Evolutionary conservation across 805 yeast genomes (phyloP), one percentile per base, ranked within the genome.

Genomic region (Candida stauntonica): DNA sequence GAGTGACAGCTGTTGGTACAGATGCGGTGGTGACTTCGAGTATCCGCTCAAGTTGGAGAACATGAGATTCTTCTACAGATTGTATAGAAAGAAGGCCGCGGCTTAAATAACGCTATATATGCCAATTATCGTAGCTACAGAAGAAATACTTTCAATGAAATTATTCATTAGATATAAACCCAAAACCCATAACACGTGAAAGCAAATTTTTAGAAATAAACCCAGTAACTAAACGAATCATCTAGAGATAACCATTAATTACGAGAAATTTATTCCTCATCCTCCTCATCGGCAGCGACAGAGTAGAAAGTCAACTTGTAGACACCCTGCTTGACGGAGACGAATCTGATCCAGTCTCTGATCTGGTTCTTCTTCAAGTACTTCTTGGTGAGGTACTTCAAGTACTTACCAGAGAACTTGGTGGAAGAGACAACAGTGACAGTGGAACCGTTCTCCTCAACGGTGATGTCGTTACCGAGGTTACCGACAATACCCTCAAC

Each of bases 301-400:
- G 94, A 87, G 96, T 86, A 93, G 96, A 91, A 91, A 73, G 93
- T 89, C 78, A 91, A 81, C 73, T 85, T 85, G 86, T 93, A 93
- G 72, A 79, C 81, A 83, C 89, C 86, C 74, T 86, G 85, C 78
- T 88, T 84, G 66, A 84, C 81, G 55, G 98, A 86, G 58, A 91
- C 96, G 66, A 91, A 89, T 81, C 98, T 93, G 75, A 91, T 89
- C 98, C 98, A 91, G 80, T 93, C 98, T 81, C 97, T 88, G 79
- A 91, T 86, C 77, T 86, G 95, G 91, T 89, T 87, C 86, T 93
- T 93, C 95, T 91, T 94, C 75, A 93, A 86, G 93, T 86, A 93
- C 81, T 95, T 91, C 88, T 93, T 94, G 66, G 98, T 86, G 70
- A 93, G 79, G 94, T 93, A 93, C 81, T 94, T 93, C 72, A 91